Percentiles rank a stretch among this genome's conserved stretches.
These are phyloP conservation scores for Candida corydali DNA, from an alignment of 805 yeast species.

Conservation along the genomic window DNA sequence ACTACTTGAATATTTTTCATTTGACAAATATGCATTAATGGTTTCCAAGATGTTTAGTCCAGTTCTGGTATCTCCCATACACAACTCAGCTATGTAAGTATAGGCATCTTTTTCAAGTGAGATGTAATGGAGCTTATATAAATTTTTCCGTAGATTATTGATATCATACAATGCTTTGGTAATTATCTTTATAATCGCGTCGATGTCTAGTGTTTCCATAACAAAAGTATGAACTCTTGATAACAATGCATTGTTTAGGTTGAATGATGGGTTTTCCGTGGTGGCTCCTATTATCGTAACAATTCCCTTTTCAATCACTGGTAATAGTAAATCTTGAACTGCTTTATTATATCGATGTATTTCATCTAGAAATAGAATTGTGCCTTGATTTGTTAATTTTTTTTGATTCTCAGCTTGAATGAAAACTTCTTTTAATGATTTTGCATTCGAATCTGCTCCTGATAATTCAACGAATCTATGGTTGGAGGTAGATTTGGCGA, in stretches of 20 bases:
- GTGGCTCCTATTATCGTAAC: constrained; percentile 43
- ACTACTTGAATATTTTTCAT: constrained; percentile 20
- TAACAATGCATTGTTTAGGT: constrained; percentile 37
- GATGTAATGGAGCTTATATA: constrained; percentile 47
- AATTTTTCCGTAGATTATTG: constrained; percentile 55
- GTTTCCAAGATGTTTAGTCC: constrained; percentile 80
- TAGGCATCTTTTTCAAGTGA: constrained; percentile 54
- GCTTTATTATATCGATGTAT: constrained; percentile 43
- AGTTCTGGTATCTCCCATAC: constrained; percentile 86
- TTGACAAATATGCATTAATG: constrained; percentile 50
- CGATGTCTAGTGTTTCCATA: constrained; percentile 35
- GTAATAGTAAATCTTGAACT: constrained; percentile 38
- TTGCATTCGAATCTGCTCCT: constrained; percentile 36
- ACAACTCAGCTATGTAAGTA: constrained; percentile 63
- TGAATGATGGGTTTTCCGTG: constrained; percentile 62
- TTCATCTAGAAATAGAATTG: constrained; percentile 43
- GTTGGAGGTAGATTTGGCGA: constrained; percentile 25
- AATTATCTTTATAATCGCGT: constrained; percentile 31
- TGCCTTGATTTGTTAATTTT: constrained; percentile 28
- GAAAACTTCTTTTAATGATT: constrained; percentile 33
- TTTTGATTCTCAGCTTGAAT: constrained; percentile 33
- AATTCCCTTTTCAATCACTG: constrained; percentile 38
- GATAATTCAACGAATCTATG: constrained; percentile 36
- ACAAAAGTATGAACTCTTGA: constrained; percentile 43
- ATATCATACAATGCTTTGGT: constrained; percentile 39